These are phyloP conservation scores for Collariella sp. DNA, from an alignment of 495 filamentous ascomycete genomes.

Conservation along the genomic window DNA sequence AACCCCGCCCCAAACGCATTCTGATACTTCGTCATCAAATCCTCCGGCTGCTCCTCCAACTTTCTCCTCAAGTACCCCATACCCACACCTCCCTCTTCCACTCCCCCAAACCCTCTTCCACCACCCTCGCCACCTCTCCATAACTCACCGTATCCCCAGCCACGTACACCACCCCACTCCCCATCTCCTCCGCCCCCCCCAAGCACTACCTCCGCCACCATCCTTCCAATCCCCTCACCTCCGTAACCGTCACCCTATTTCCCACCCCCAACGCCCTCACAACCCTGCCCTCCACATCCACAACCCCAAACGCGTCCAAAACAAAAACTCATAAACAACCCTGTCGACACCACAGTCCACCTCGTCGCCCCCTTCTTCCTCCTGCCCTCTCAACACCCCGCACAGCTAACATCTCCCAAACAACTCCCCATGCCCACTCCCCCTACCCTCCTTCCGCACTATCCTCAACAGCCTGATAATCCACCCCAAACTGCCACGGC, in stretches of 20 bases:
- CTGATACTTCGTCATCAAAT: conserved; percentile 49
- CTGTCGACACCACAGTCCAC: conserved; percentile 53
- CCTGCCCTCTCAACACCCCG: conserved; percentile 45
- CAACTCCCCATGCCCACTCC: conserved; percentile 43
- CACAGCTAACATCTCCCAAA: conserved; percentile 57
- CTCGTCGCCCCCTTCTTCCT: conserved; percentile 36
- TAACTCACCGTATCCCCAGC: conserved; percentile 54
- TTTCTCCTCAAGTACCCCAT: conserved; percentile 31
- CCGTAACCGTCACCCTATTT: conserved; percentile 48
- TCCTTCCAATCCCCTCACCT: conserved; percentile 49
- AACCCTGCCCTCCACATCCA: conserved; percentile 28
- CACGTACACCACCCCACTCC: conserved; percentile 39
- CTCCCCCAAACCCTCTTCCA: conserved; percentile 5
- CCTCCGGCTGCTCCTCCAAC: conserved; percentile 38
- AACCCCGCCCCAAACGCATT: conserved; percentile 49
- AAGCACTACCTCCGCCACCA: conserved; percentile 46
- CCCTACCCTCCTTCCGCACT: conserved; percentile 13
- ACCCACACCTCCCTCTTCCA: conserved; percentile 41
- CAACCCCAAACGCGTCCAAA: conserved; percentile 48
- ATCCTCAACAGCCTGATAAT: conserved; percentile 51
- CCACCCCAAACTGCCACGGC: conserved; percentile 61
- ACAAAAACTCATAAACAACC: conserved; percentile 61
- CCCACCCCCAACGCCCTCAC: conserved; percentile 49
- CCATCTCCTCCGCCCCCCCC: conserved; percentile 19
- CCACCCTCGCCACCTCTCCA: conserved; percentile 26